These are phyloP conservation scores for Ceratocystiopsis sp. DNA, from an alignment of 2,329 filamentous ascomycete species.

Conservation along the genomic window DNA sequence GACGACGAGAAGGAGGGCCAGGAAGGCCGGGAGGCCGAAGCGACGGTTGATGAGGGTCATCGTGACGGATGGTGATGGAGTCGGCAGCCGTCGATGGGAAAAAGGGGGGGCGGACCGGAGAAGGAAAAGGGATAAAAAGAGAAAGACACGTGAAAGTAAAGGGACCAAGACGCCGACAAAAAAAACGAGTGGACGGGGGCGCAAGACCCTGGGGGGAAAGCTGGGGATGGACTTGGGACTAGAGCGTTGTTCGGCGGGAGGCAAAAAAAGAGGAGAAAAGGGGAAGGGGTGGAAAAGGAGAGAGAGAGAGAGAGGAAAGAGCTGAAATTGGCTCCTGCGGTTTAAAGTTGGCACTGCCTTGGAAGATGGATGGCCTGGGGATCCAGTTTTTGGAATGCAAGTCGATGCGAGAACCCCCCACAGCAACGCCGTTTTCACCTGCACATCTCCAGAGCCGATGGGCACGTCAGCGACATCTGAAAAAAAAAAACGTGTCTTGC, in stretches of 20 bases:
- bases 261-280: neutral
- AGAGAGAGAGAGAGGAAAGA: neutral
- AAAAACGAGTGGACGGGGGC: neutral
- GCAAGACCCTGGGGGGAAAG: too few relatives aligned
- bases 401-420: too few relatives aligned
- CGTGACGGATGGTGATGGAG: neutral
- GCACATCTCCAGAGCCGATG: too few relatives aligned
- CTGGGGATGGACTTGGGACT: too few relatives aligned
- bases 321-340: neutral
- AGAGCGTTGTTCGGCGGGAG: too few relatives aligned
- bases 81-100: neutral
- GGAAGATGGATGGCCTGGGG: too few relatives aligned
- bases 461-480: too few relatives aligned
- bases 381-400: too few relatives aligned
- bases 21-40: conserved; percentile 2
- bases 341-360: too few relatives aligned
- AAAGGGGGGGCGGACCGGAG: too few relatives aligned
- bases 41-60: conserved; percentile 8
- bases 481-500: too few relatives aligned
- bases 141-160: neutral
- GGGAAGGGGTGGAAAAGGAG: neutral
- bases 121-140: neutral
- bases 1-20: conserved; percentile 5
- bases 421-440: too few relatives aligned
- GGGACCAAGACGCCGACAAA: neutral